Evolutionary conservation across 1,139 yeast genomes (phyloP).

Genomic region (Geotrichum cucujoidarum): DNA sequence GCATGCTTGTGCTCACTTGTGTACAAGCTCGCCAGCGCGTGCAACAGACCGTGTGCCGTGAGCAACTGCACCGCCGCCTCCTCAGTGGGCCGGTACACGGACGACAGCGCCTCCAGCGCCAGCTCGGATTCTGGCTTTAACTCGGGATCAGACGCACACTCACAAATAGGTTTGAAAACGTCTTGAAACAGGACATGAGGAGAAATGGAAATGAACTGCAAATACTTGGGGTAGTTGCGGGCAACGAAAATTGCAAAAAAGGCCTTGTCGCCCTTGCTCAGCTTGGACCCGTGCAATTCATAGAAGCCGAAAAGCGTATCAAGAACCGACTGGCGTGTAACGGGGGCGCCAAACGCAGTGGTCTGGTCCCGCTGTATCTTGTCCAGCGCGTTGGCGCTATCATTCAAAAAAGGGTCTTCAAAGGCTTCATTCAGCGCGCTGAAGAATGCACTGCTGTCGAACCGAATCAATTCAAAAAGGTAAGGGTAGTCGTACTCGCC

Average conservation of each 20-base stretch:
- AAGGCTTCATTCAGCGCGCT: constrained; percentile 69
- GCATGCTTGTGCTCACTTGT: constrained; percentile 48
- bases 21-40: too few relatives aligned
- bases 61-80: background rate
- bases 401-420: constrained; percentile 63
- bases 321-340: constrained; percentile 62
- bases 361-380: constrained; percentile 10
- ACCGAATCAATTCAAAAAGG: constrained; percentile 45
- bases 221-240: constrained; percentile 70
- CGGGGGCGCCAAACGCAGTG: constrained; percentile 19
- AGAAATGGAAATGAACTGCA: constrained; percentile 66
- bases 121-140: constrained; percentile 60
- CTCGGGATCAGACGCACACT: constrained; percentile 33
- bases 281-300: background rate
- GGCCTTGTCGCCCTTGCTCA: constrained; percentile 27
- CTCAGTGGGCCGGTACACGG: constrained; percentile 51
- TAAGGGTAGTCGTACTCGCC: constrained; percentile 43
- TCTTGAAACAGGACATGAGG: constrained; percentile 49
- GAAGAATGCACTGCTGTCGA: constrained; percentile 53
- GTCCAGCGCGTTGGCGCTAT: constrained; percentile 20
- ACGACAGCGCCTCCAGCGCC: constrained; percentile 62
- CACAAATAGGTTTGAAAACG: constrained; percentile 49
- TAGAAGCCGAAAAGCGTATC: constrained; percentile 54
- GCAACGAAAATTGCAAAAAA: constrained; percentile 63
- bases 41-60: constrained; percentile 5